Percentiles rank a stretch among this genome's conserved stretches.
phyloP scores from a whole-genome alignment of 345 rosid genomes.

The Erucastrum elatum region DNA sequence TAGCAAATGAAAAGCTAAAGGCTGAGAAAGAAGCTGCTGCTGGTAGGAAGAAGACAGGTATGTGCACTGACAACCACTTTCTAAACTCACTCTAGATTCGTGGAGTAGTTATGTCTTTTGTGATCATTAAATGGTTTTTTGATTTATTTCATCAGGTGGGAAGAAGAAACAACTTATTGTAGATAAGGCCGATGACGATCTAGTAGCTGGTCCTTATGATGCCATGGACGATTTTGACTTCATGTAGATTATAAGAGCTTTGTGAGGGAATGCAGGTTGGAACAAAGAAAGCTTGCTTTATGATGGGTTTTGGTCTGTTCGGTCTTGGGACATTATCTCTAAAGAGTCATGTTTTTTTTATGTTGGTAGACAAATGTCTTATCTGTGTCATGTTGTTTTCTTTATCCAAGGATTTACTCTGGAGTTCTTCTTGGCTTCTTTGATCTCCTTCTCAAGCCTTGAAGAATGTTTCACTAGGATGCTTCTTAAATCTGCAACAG shows the following conservation, averaged over 20 bases:
- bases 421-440: slow-evolving; percentile 53
- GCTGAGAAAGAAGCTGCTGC: slow-evolving; percentile 88
- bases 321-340: slow-evolving; percentile 1
- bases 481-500: too few relatives aligned
- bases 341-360: background rate
- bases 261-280: slow-evolving; percentile 23
- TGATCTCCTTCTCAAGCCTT: slow-evolving; percentile 59
- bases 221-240: slow-evolving; percentile 78
- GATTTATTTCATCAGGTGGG: slow-evolving; percentile 45
- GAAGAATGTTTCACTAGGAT: slow-evolving; percentile 63
- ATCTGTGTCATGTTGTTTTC: background rate
- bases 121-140: background rate
- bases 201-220: slow-evolving; percentile 54
- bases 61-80: background rate
- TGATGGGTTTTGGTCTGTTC: slow-evolving; percentile 15
- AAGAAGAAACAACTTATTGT: slow-evolving; percentile 86
- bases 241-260: slow-evolving; percentile 51
- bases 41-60: slow-evolving; percentile 86
- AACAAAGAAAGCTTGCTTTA: slow-evolving; percentile 10
- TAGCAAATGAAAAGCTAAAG: slow-evolving; percentile 91
- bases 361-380: background rate
- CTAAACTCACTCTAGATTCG: background rate
- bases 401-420: slow-evolving; percentile 21
- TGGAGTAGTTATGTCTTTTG: background rate
- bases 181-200: slow-evolving; percentile 74